Evolutionary conservation across 306 rosid genomes (phyloP), one percentile per base, ranked within the genome.

Genomic region (Inga leiocalycina): DNA sequence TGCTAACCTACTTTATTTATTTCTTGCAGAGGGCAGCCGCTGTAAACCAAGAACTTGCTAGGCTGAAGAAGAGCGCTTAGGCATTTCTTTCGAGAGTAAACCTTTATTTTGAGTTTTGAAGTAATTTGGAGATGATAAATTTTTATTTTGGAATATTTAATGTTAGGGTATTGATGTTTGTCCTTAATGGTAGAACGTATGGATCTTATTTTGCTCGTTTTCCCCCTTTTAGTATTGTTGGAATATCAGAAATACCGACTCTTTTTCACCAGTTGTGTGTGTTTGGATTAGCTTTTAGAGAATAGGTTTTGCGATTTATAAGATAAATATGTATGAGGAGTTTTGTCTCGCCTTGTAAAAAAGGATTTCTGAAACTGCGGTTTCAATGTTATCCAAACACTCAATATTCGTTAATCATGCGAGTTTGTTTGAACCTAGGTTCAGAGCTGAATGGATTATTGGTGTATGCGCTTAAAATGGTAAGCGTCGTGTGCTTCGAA

Each of bases 41-140:
- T 56, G 98, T 97, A 35, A 91, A 89, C 90, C 96, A 91, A 69
- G 99, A 97, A 81, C 95, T 97, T 57, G 88, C 95, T 4, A 91
- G 90, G 81, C 75, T 94, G 91, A 97, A 88, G 59, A 97, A 87
- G 92, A 79, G 76, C n/a, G 84, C 93, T 13, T 92, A 88, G 87
- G 83, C 87, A 0, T 44, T 30, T 27, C 30, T 27, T 27, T 27
- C 30, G 30, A 27, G 30, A 27, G 30, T 27, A 27, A 27, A 27
- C 30, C 30, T 27, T 27, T 78, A 61, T 79, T 75, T 71, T 39
- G 49, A 62, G 66, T 15, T 80, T 81, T 80, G 3, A 8, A 74
- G 71, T 67, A 44, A 41, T 32, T 45, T 27, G 73, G 85, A 76
- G 61, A 32, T n/a, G n/a, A 46, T 4, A 17, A 66, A 41, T 78